Base-by-base conservation (phyloP, 805 yeast species). In the Sporopachydermia lactativora region DNA sequence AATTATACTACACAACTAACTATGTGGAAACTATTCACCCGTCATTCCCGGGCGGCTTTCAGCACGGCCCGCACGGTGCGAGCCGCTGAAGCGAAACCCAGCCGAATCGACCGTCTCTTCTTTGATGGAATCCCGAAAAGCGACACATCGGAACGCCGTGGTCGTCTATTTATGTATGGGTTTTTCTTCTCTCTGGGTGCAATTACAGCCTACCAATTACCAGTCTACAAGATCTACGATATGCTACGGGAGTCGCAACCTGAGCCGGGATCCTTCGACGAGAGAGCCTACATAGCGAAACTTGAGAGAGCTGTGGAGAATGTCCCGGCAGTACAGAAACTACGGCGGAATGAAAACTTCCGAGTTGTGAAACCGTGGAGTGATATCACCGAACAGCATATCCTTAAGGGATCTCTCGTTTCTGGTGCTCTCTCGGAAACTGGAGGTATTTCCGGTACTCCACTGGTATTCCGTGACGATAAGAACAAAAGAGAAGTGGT, bases 381-480 rank as follows among this genome's bases (percentile, higher is more conserved):
- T 8, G 31, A 24, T 24, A 24, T 24, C 31, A 24, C 31, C n/a
- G 31, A 24, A n/a, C 31, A 24, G 31, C 8, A 24, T 8, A n/a
- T 24, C 13, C 31, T 24, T n/a, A 24, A 24, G n/a, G n/a, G n/a
- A 24, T 24, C 31, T 24, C 31, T 24, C n/a, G n/a, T 24, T n/a
- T 8, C 13, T n/a, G 31, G 31, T n/a, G 31, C 31, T 8, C n/a
- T 24, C 38, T 61, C 73, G 2, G 70, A 68, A 2, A 86, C 94
- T 1, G 96, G 95, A 4, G 92, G 86, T 0, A 70, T 89, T 43
- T 72, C 83, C 1, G 70, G 84, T 34, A 70, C 78, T 37, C 94
- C 95, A 1, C 62, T 75, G 17, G 66, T 81, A 11, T 82, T 80
- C 50, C 72, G 71, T 47, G 73, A 79, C 44, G 61, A 68, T 2